Conservation (phyloP, 177 flowering plant genomes). For the Vitis hybrid region DNA sequence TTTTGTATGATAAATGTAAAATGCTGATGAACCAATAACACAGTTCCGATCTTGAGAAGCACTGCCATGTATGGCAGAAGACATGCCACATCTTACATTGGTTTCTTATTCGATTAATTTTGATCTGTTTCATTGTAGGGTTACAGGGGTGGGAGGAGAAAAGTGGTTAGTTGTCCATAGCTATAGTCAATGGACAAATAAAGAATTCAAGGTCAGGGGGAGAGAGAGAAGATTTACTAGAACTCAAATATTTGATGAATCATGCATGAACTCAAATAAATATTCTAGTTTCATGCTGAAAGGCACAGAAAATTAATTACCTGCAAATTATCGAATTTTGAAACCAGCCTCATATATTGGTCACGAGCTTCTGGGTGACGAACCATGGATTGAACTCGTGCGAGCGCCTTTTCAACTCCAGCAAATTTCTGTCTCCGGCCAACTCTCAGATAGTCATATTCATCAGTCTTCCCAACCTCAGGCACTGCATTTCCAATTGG, state of each 20-base stretch:
- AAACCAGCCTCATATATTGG: conserved; percentile 64
- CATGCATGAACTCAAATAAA: too few species aligned
- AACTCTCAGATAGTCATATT: conserved; percentile 55
- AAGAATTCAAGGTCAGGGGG: too few species aligned
- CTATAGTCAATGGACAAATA: too few species aligned
- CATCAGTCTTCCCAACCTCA: conserved; percentile 42
- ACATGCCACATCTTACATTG: too few species aligned
- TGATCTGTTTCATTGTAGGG: too few species aligned
- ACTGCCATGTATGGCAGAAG: background rate
- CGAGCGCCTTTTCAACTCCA: conserved; percentile 63
- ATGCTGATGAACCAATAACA: background rate
- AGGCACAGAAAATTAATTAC: conserved; percentile 12
- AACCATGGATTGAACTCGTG: conserved; percentile 72
- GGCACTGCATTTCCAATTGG: conserved; percentile 18
- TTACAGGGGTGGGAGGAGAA: too few species aligned
- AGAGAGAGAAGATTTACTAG: too few species aligned
- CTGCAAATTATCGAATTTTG: conserved; percentile 37
- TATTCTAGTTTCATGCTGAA: background rate
- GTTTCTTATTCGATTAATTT: too few species aligned
- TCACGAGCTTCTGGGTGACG: conserved; percentile 66
- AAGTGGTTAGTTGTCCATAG: too few species aligned
- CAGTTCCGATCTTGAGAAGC: background rate
- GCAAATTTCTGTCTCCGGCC: conserved; percentile 60
- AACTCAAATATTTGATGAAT: too few species aligned
- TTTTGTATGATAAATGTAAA: background rate